Conservation (phyloP, 163 green algal genomes). For the Coccomyxa subellipsoidea region DNA sequence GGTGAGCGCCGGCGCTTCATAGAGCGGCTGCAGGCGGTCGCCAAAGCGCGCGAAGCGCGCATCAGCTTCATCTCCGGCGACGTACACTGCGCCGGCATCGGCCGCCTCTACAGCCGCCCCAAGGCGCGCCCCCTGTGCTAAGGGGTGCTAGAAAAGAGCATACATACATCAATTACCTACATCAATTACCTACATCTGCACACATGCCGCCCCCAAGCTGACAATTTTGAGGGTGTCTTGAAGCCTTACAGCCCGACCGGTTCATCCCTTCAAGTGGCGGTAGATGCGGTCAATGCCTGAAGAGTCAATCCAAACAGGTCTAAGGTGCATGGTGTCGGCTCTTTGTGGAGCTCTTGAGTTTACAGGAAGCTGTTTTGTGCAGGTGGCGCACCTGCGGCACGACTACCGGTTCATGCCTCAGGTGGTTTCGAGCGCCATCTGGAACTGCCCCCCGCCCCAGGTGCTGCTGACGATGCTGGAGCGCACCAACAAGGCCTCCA, state of each 20-base stretch:
- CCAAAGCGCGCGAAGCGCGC: constrained; percentile 39
- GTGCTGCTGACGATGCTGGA: constrained; percentile 39
- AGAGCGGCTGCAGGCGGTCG: constrained; percentile 49
- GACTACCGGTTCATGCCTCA: constrained; percentile 65
- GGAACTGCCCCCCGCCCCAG: constrained; percentile 59
- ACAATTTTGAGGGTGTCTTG: no score
- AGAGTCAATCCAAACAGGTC: no score
- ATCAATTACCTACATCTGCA: neutral
- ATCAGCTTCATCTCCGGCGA: constrained; percentile 72
- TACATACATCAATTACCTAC: neutral
- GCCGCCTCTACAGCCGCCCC: constrained; percentile 52
- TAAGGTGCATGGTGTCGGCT: no score
- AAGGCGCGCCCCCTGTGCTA: constrained; percentile 31
- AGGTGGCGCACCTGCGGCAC: constrained; percentile 22
- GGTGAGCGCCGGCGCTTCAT: no score
- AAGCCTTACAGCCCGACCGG: no score
- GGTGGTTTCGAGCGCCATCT: constrained; percentile 69
- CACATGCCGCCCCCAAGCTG: neutral
- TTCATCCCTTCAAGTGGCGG: no score
- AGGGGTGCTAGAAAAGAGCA: neutral
- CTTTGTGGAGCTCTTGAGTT: no score
- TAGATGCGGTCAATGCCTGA: no score
- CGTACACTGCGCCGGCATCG: constrained; percentile 63
- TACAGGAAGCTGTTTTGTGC: no score
- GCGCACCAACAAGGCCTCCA: constrained; percentile 35